A percentile compares a stretch with the other conserved stretches of the same genome.
phyloP scores from a whole-genome alignment of 2,329 filamentous ascomycete species.

The Claviceps sp. region DNA sequence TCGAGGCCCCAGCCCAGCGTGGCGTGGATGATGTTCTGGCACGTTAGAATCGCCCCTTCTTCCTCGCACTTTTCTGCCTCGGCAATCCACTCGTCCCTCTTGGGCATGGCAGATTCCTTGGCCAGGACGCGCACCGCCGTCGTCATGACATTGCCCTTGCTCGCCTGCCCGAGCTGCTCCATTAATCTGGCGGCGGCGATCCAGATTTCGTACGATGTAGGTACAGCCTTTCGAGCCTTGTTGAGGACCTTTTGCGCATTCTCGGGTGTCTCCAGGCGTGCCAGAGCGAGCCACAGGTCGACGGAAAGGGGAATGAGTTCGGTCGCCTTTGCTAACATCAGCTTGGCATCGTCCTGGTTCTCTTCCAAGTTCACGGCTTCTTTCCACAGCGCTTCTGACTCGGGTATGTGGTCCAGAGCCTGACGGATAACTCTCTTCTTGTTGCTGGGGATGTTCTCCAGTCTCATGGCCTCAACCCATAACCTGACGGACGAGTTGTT shows the following conservation, averaged over 20 bases:
- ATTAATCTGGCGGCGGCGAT: constrained; percentile 85
- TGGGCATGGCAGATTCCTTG: constrained; percentile 89
- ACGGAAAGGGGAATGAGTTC: constrained; percentile 89
- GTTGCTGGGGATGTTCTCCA: constrained; percentile 68
- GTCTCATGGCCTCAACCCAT: constrained; percentile 90
- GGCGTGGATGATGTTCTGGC: constrained; percentile 78
- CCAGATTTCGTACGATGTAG: constrained; percentile 92
- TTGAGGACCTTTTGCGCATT: constrained; percentile 94
- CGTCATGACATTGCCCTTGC: constrained; percentile 85
- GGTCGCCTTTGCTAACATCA: constrained; percentile 86
- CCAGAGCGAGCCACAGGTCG: constrained; percentile 88
- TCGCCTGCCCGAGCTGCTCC: constrained; percentile 68
- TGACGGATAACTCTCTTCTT: constrained; percentile 90
- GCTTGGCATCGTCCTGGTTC: constrained; percentile 70
- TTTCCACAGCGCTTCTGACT: constrained; percentile 96
- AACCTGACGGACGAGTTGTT: constrained; percentile 79
- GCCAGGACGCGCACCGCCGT: constrained; percentile 78
- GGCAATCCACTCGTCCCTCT: constrained; percentile 90
- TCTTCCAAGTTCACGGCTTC: constrained; percentile 93
- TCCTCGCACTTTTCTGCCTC: constrained; percentile 93
- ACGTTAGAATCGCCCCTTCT: constrained; percentile 77
- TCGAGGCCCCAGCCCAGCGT: constrained; percentile 88
- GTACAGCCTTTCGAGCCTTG: constrained; percentile 83
- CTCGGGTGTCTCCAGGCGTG: constrained; percentile 75
- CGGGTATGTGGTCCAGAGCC: constrained; percentile 82